A percentile compares a stretch with the other conserved stretches of the same genome.
phyloP scores from a whole-genome alignment of 768 basidiomycete species.

The Rhodotorula babjevae region DNA sequence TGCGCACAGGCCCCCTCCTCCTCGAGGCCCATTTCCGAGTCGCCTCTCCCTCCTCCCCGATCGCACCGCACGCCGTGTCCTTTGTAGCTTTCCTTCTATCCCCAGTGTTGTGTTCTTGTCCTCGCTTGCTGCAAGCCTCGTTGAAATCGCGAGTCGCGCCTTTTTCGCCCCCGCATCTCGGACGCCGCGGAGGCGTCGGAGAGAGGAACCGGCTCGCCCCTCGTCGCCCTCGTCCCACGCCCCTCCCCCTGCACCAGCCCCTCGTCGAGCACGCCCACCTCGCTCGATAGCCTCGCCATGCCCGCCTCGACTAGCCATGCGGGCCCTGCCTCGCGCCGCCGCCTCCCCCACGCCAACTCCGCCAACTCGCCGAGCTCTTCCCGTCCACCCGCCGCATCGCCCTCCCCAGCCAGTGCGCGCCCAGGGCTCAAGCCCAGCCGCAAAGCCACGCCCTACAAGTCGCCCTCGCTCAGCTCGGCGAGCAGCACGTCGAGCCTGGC shows the following conservation, averaged over 20 bases:
- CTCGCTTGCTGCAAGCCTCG: too few species aligned
- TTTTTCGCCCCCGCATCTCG: neutral
- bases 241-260: neutral
- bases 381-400: neutral
- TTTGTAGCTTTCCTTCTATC: neutral
- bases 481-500: neutral
- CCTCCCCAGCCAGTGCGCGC: neutral
- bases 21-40: accelerated
- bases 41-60: neutral
- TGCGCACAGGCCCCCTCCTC: too few species aligned
- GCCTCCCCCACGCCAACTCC: neutral
- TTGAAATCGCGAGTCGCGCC: too few species aligned
- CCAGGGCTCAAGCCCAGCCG: neutral
- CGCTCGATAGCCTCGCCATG: neutral
- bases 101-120: too few species aligned
- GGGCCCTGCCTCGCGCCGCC: neutral
- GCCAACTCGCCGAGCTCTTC: neutral
- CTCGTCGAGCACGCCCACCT: neutral
- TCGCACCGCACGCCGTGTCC: too few species aligned
- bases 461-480: neutral
- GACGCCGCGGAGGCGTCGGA: too few species aligned
- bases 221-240: neutral
- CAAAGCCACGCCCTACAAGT: slow-evolving; percentile 3
- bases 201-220: too few species aligned
- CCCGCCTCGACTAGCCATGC: neutral